These are phyloP conservation scores for Macaranga tanarius DNA, from an alignment of 441 rosid species.

Conservation along the genomic window DNA sequence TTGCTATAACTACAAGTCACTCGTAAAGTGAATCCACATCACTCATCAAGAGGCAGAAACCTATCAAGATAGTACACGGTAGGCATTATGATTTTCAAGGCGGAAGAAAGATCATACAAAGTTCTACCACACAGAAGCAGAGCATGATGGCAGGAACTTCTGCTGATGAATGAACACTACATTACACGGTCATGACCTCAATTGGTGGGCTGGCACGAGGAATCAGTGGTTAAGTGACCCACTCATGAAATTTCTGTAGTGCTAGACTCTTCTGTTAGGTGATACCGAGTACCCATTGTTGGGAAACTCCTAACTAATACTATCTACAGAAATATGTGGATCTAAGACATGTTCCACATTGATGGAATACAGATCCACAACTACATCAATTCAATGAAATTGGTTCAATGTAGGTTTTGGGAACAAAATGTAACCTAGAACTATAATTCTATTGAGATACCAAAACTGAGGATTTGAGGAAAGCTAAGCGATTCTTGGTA, in stretches of 20 bases:
- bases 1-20: too few species aligned
- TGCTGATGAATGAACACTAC: neutral
- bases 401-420: constrained; percentile 1
- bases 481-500: constrained; percentile 68
- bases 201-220: neutral
- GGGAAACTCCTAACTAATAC: neutral
- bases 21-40: too few species aligned
- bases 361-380: neutral
- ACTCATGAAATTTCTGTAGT: neutral
- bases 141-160: neutral
- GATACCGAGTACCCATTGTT: neutral
- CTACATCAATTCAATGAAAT: neutral
- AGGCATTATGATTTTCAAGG: too few species aligned
- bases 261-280: neutral
- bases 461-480: constrained; percentile 66
- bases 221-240: constrained; percentile 7
- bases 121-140: neutral
- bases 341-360: neutral
- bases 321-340: neutral
- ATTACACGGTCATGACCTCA: neutral
- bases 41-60: too few species aligned
- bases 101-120: too few species aligned
- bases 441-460: constrained; percentile 42
- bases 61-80: too few species aligned
- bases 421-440: constrained; percentile 13